phyloP scores from a whole-genome alignment of 2,329 filamentous ascomycete genomes.

The Lithohypha guttulata region DNA sequence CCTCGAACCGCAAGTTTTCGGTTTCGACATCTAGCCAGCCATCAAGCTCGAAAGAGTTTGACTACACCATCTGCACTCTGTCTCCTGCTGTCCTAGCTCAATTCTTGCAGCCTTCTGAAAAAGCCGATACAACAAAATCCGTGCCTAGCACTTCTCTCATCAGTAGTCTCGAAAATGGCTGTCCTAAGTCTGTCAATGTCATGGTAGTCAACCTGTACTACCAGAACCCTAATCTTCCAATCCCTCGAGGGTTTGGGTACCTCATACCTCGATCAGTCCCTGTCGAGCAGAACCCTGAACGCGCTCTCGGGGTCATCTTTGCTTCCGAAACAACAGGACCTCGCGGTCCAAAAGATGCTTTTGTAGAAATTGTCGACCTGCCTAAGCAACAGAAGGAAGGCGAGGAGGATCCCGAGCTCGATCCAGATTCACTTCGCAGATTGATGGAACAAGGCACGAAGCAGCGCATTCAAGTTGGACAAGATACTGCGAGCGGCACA shows the following conservation, averaged over 20 bases:
- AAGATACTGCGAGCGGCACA: constrained; percentile 54
- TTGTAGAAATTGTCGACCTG: background rate
- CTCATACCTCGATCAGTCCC: constrained; percentile 69
- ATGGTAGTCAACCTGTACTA: constrained; percentile 92
- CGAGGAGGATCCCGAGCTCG: background rate
- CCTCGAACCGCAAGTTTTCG: constrained; percentile 11
- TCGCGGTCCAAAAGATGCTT: constrained; percentile 6
- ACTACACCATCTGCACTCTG: constrained; percentile 24
- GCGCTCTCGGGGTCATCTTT: constrained; percentile 83
- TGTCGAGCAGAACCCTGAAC: constrained; percentile 64
- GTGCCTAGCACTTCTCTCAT: constrained; percentile 15
- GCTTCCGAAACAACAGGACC: constrained; percentile 55
- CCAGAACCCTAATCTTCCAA: constrained; percentile 51
- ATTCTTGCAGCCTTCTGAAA: constrained; percentile 7
- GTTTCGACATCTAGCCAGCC: constrained; percentile 19
- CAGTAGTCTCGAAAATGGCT: constrained; percentile 16
- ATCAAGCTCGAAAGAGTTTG: constrained; percentile 13
- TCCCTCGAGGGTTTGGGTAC: constrained; percentile 69
- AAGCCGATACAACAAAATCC: constrained; percentile 3
- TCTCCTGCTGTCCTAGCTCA: constrained; percentile 14
- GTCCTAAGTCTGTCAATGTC: constrained; percentile 56
- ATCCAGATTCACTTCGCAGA: background rate
- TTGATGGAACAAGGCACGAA: background rate
- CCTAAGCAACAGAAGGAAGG: background rate
- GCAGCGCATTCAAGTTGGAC: constrained; percentile 27